Base-by-base conservation (phyloP, 202 grass and related monocot species). In the Hordeum pubiflorum region DNA sequence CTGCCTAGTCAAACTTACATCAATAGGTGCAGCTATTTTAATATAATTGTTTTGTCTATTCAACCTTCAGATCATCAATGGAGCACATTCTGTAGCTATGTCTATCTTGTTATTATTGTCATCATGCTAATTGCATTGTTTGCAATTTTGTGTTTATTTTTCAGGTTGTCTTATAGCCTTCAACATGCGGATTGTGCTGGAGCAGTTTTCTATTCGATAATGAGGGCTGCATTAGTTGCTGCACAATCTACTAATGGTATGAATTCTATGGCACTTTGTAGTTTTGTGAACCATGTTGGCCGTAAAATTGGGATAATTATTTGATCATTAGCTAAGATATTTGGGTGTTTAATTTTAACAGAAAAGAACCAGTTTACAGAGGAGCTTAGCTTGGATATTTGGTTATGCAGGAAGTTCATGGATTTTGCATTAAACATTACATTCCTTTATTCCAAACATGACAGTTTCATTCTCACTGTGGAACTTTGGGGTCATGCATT, bases 121-220 rank as follows among this genome's bases (percentile, higher is more conserved):
- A 36, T 50, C 46, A 48, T 65, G 39, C 72, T 76, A 43, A 58
- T 57, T 80, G 20, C 1, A 10, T 78, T 67, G 17, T 50, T 40
- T 48, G 27, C 48, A 56, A 80, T 75, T 56, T 58, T 24, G 20
- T 81, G 62, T n/a, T 85, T 58, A 64, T 69, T 38, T 85, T 90
- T 63, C 89, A 99, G 96, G 89, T 74, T 99, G 59, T 88, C 90
- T 72, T 99, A 88, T 81, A 91, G 85, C 72, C 91, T 91, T 77
- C 79, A 94, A 70, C 92, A 96, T 36, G 83, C 85, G 6, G 96
- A 95, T 73, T 99, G 96, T 91, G 96, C 87, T 78, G 96, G 92
- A 73, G 92, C 96, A 54, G 54, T 99, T 65, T 99, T 95, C 76
- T 92, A 90, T 41, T 87, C 92, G 17, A 65, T 95, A 65, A 93